phyloP scores from a whole-genome alignment of 2,329 filamentous ascomycete genomes.

The Hypoxylon sp. region DNA sequence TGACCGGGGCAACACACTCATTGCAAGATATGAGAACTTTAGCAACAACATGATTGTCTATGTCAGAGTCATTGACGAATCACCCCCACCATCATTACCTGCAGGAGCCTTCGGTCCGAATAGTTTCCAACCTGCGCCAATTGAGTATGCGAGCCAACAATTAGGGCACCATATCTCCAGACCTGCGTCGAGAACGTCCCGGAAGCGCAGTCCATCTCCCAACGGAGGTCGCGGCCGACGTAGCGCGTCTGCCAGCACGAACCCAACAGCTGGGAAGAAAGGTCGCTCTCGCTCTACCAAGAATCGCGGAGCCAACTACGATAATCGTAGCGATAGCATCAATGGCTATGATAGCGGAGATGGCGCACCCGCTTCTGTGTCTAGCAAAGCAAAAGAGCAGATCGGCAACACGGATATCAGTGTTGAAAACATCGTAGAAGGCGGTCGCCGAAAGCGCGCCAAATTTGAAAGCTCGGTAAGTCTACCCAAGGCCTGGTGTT shows the following conservation, averaged over 20 bases:
- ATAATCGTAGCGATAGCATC: slow-evolving; percentile 74
- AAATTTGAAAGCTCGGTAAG: slow-evolving; percentile 98
- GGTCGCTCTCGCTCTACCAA: slow-evolving; percentile 78
- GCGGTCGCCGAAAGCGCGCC: slow-evolving; percentile 92
- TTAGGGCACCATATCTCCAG: slow-evolving; percentile 75
- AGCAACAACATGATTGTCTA: slow-evolving; percentile 92
- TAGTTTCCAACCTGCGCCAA: slow-evolving; percentile 66
- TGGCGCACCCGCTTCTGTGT: slow-evolving; percentile 81
- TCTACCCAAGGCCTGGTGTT: slow-evolving; percentile 46
- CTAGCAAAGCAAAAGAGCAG: slow-evolving; percentile 85
- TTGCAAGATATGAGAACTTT: slow-evolving; percentile 97
- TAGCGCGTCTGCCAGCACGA: slow-evolving; percentile 78
- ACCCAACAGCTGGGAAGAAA: slow-evolving; percentile 70
- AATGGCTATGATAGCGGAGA: slow-evolving; percentile 91
- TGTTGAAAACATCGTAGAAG: slow-evolving; percentile 97
- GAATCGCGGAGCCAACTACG: slow-evolving; percentile 73
- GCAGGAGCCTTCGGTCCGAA: slow-evolving; percentile 66
- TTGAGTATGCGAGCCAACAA: slow-evolving; percentile 64
- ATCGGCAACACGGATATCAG: slow-evolving; percentile 97
- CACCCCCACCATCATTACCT: slow-evolving; percentile 55
- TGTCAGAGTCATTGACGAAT: slow-evolving; percentile 83
- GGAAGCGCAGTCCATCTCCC: slow-evolving; percentile 84
- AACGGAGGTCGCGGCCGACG: slow-evolving; percentile 77
- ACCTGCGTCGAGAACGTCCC: slow-evolving; percentile 78
- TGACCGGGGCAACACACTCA: slow-evolving; percentile 87